Conservation (phyloP, 1,284 basidiomycete species). For the Apiotrichum laibachii region DNA sequence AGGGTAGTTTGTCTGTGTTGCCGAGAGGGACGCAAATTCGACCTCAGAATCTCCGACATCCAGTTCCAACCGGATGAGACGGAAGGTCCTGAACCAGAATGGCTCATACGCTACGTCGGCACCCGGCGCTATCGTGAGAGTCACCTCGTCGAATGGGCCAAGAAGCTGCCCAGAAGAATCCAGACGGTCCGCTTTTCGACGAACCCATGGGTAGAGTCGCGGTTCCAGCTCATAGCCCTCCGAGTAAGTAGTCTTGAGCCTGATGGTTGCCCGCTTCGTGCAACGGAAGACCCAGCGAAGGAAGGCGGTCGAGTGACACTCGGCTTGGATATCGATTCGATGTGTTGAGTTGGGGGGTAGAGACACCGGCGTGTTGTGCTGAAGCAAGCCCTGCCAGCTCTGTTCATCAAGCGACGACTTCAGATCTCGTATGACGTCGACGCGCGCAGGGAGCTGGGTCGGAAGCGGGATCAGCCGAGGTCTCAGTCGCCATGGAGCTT, state of each 20-base stretch:
- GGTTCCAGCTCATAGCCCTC: conserved; percentile 33
- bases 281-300: neutral
- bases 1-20: conserved; percentile 33
- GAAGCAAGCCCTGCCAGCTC: too few relatives aligned
- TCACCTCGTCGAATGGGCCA: conserved; percentile 29
- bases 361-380: too few relatives aligned
- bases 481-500: conserved; percentile 25
- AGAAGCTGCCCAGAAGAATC: conserved; percentile 23
- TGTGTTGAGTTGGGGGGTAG: too few relatives aligned
- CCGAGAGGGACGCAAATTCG: conserved; percentile 18
- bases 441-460: conserved; percentile 15
- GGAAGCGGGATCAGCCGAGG: conserved; percentile 16
- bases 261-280: neutral
- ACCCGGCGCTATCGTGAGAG: conserved; percentile 15
- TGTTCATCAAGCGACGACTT: too few relatives aligned
- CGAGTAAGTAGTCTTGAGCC: conserved; percentile 24
- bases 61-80: conserved; percentile 23
- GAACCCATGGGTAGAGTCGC: conserved; percentile 26
- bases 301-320: conserved; percentile 34
- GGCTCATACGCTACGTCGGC: conserved; percentile 26
- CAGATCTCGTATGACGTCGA: conserved; percentile 13
- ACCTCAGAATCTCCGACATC: conserved; percentile 1
- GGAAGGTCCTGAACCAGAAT: conserved; percentile 38
- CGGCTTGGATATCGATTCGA: too few relatives aligned
- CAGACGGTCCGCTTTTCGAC: conserved; percentile 30